Base-by-base conservation (phyloP, 2,329 filamentous ascomycete species). In the Pseudocercospora macadamiae region DNA sequence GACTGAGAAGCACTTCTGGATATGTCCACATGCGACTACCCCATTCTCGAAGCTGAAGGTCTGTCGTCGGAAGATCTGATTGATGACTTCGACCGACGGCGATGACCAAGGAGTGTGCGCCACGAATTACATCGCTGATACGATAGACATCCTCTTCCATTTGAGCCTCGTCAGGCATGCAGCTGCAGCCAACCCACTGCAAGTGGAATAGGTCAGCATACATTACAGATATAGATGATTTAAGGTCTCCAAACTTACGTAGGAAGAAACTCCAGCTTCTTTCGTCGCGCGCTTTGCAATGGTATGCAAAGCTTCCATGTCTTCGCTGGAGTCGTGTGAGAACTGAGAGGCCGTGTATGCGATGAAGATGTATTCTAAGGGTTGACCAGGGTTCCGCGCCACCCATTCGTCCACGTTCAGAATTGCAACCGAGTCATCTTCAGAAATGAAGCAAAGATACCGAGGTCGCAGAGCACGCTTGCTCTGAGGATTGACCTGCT, bases 1-100 rank as follows among this genome's bases (percentile, higher is more conserved):
- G 72, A 19, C 71, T 67, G 1, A 78, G 65, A 0, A 79, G 66
- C 1, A 76, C 69, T 60, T 80, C 78, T 1, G 80, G 77, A 26
- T 82, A 72, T 0, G 79, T 82, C 74, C 79, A 80, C 18, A 82
- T 70, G 3, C 75, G 74, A 8, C 67, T 74, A 16, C 76, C 80
- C 79, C 74, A 82, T 64, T 77, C 69, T 6, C 72, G 68, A 10
- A 80, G 67, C 70, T 73, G 70, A 25, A 57, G 25, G 16, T 72
- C 60, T 37, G 66, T 54, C 10, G 69, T 58, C 4, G 68, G 70
- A 25, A 30, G 10, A 9, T 37, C 51, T 12, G 39, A 18, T 16
- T 37, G 30, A 16, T 70, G 53, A 21, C 68, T 70, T 18, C 62
- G 68, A 2, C 75, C 75, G 2, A 80, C 74, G 1, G 74, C 75